Evolutionary conservation across 441 rosid species (phyloP), one percentile per base, ranked within the genome.

Genomic region (Hura crepitans): DNA sequence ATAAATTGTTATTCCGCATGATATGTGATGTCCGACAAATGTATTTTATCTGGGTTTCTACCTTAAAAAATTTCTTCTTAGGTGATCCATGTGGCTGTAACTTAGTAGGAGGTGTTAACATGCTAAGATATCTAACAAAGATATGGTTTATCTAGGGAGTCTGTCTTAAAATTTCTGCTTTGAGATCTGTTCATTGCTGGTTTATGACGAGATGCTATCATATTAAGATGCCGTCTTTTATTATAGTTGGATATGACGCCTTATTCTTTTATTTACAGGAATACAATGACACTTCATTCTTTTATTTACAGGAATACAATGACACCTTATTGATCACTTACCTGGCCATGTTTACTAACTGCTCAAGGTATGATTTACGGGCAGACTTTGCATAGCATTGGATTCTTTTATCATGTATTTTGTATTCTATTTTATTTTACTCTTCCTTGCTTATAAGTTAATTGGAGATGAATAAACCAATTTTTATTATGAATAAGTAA

Each of bases 261-360:
- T 42, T 39, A 31, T 22, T 65, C 68, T 30, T 35, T 22, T 46
- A 63, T 20, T 49, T 64, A 46, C 84, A 94, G 97, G 99, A 94
- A 78, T 91, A 94, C 81, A 94, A 85, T 50, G 97, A n/a, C 45
- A 35, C 46, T 33, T 42, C 33, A 31, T 22, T 65, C 68, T 30
- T 35, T 22, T 46, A 63, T 20, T 49, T 64, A 46, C 84, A 94
- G 97, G 99, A 94, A 78, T 91, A 94, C 81, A 94, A 85, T 50
- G 97, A 94, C 69, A 91, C 92, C 7, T 75, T 91, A 75, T 82
- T 94, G 85, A 82, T 90, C 62, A 81, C 96, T 54, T 94, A 92
- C 81, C 83, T 92, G 77, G 96, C 97, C 66, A 90, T 90, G 96
- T 78, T 92, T 78, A 94, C 97, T 51, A 94, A 89, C 77, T 92